Base-by-base conservation (phyloP, 306 rosid species). In the Trifolium dubium region DNA sequence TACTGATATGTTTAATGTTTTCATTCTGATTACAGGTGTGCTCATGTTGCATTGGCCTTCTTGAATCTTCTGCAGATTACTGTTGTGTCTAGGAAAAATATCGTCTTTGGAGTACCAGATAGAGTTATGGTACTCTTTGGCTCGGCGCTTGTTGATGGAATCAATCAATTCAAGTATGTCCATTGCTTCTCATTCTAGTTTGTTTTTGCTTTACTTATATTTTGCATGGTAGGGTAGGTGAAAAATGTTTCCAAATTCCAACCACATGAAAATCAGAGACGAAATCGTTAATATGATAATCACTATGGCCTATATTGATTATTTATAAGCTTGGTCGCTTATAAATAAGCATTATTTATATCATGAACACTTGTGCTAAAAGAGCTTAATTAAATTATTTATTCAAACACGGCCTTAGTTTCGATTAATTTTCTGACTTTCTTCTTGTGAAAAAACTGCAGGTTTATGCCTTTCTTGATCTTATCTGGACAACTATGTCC, bases 381-480 rank as follows among this genome's bases (percentile, higher is more conserved):
- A 23, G 23, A 23, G 23, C 23, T 23, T 23, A 23, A 23, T 23
- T 23, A 23, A 23, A 23, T 0, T 23, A 23, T 23, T 23, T 23
- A 1, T 23, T 23, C 23, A 23, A 23, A 23, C 23, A 0, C 1
- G 23, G 23, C 23, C 23, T 23, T 0, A 23, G 23, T 23, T 23
- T 18, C 5, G 28, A 64, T 37, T 76, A 41, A 50, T 71, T 49
- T 47, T 32, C 69, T 12, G 28, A 4, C 53, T 8, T 49, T 50
- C 6, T 46, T 6, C 28, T 9, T 14, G 11, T 0, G 5, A 8
- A 9, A 78, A 64, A 84, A 65, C 41, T 85, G 88, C 91, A 92
- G 97, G 90, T 86, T 92, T 65, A 92, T 92, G 92, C 97, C 97
- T 9, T 92, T 92, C 85, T 71, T 92, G 78, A 92, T 88, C 74